Evolutionary conservation across 345 rosid genomes (phyloP).

Genomic region (Ailanthus altissimus): DNA sequence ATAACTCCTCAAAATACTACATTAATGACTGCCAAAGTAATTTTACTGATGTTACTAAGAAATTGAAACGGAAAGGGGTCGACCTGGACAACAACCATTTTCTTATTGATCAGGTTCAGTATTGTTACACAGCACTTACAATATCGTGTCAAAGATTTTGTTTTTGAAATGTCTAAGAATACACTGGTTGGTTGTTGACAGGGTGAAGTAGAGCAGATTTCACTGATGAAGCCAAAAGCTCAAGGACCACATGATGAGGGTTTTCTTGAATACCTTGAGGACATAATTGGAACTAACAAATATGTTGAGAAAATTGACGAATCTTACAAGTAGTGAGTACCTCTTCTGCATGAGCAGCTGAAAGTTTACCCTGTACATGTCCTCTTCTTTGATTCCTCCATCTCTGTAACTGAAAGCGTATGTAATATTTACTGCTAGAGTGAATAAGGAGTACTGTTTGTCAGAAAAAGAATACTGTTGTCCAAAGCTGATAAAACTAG

Average conservation of each 20-base stretch:
- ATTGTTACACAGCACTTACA: not conserved
- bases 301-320: constrained; percentile 93
- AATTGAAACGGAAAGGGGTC: constrained; percentile 89
- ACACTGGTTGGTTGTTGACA: constrained; percentile 36
- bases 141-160: constrained; percentile 5
- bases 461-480: not conserved
- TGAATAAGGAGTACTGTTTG: not conserved
- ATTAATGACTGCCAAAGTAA: constrained; percentile 78
- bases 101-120: constrained; percentile 87
- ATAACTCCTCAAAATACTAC: constrained; percentile 93
- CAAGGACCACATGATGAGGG: constrained; percentile 99
- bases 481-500: not conserved
- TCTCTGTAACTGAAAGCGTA: not conserved
- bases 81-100: constrained; percentile 99
- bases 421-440: not conserved
- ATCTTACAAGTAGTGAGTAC: constrained; percentile 72
- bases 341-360: constrained; percentile 11
- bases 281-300: constrained; percentile 91
- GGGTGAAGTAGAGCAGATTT: constrained; percentile 99
- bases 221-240: constrained; percentile 96
- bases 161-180: constrained; percentile 4
- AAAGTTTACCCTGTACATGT: not conserved
- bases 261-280: constrained; percentile 94
- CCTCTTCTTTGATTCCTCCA: constrained; percentile 18
- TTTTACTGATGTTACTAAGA: constrained; percentile 93